These are phyloP conservation scores for Pestalotiopsis fici DNA, from an alignment of 2,329 filamentous ascomycete genomes.

Conservation along the genomic window DNA sequence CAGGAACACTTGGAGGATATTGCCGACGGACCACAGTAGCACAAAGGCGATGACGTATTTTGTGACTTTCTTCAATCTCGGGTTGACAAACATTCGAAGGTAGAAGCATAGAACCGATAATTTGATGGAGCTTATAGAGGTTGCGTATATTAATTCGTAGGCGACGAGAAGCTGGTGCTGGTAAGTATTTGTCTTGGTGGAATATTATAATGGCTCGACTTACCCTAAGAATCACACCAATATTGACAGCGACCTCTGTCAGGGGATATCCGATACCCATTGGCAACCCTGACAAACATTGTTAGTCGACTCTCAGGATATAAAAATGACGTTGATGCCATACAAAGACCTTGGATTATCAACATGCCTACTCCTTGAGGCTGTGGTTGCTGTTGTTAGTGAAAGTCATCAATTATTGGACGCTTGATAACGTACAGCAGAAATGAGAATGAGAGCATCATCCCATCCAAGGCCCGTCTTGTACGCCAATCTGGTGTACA, in stretches of 20 bases:
- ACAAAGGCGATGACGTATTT: conserved; percentile 30
- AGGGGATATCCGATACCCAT: not conserved
- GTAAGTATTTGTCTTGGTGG: not conserved
- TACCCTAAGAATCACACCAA: not conserved
- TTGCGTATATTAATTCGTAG: conserved; percentile 17
- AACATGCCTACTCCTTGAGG: not conserved
- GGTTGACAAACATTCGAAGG: conserved; percentile 25
- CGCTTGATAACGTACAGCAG: not conserved
- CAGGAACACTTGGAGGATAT: conserved; percentile 25
- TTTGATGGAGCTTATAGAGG: conserved; percentile 26
- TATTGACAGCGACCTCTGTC: not conserved
- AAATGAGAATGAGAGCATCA: not conserved
- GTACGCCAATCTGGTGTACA: not conserved
- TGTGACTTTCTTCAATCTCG: conserved; percentile 16
- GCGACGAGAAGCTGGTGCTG: not conserved
- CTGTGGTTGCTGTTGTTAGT: not conserved
- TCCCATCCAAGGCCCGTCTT: not conserved
- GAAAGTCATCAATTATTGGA: not conserved
- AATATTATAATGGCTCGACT: not conserved
- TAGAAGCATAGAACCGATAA: conserved; percentile 30
- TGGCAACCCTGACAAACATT: not conserved
- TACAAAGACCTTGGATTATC: not conserved
- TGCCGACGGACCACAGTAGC: conserved; percentile 23
- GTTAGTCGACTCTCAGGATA: not conserved
- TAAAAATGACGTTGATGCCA: not conserved